Evolutionary conservation across 257 asterid species (phyloP), one percentile per base, ranked within the genome.

Genomic region (Agastache rugosa): DNA sequence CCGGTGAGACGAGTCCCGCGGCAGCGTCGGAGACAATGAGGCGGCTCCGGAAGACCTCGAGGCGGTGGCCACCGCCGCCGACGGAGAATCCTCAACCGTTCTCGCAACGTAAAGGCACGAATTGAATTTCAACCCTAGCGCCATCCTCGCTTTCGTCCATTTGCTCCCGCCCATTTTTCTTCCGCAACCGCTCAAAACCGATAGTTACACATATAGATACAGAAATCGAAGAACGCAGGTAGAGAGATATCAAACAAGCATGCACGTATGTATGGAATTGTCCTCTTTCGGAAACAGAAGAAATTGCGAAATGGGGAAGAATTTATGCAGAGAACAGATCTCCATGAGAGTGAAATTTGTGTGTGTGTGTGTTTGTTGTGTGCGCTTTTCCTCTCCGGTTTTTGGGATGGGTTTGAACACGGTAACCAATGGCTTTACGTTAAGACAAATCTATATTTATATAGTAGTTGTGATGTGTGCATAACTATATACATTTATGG

Each of bases 91-190:
- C 11, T 86, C 93, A 1, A 47, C 44, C 23, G 88, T 80, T 45
- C 79, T 80, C 6, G 95, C 88, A 8, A 81, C 85, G 78, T 82
- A 67, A 4, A 93, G 84, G 42, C 97, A 93, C 11, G 84, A 75
- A 41, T 84, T 82, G 25, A 85, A 77, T 69, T 90, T 90, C 67
- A 84, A 55, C 8, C 91, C 95, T 27, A 93, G 85, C 73, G 96
- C 90, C 64, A 83, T 12, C 82, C 89, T 90, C 53, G 68, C 95
- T 70, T 91, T 91, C 75, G 86, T 72, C 98, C 98, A 93, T 91
- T 82, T 87, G 78, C 92, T 90, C 59, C 81, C 84, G 17, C 79
- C 92, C 97, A 91, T 88, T 74, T 47, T 39, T 31, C 8, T 67
- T 53, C 63, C 50, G 15, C 81, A 53, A 19, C 3, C 31, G 7